phyloP scores from a whole-genome alignment of 305 asterid species.

The Euphrasia arctica region DNA sequence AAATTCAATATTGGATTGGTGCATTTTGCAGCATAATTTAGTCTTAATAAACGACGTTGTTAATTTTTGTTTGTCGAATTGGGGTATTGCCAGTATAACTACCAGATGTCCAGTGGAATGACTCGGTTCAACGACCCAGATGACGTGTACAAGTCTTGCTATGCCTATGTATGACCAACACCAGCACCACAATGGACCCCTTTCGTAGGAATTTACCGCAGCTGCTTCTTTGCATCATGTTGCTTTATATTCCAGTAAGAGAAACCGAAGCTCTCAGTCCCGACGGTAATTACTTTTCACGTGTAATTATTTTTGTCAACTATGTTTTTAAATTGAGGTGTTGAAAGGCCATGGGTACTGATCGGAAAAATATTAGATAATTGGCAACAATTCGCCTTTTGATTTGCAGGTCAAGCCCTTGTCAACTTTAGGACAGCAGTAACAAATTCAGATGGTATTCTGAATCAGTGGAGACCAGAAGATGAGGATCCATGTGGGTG shows the following conservation, averaged over 20 bases:
- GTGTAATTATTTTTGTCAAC: not conserved
- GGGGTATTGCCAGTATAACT: constrained; percentile 21
- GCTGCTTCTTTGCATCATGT: constrained; percentile 33
- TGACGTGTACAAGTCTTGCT: constrained; percentile 28
- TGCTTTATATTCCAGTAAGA: constrained; percentile 32
- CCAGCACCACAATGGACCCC: constrained; percentile 35
- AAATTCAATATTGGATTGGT: constrained; percentile 10
- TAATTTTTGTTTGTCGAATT: constrained; percentile 16
- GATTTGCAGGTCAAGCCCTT: constrained; percentile 73
- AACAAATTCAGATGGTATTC: constrained; percentile 62
- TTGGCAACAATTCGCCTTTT: constrained; percentile 19
- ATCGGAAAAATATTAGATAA: too few species aligned
- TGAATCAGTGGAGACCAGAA: constrained; percentile 88
- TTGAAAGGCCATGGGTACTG: not conserved
- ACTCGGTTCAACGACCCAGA: constrained; percentile 22
- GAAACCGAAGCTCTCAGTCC: constrained; percentile 44
- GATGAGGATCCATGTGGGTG: constrained; percentile 82
- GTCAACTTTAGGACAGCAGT: constrained; percentile 69
- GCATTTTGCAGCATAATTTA: constrained; percentile 5
- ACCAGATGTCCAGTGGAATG: constrained; percentile 26
- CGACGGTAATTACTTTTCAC: constrained; percentile 32
- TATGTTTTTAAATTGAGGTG: constrained; percentile 10
- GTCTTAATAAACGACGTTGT: constrained; percentile 14
- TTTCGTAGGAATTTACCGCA: constrained; percentile 34
- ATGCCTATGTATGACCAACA: constrained; percentile 27